phyloP scores from a whole-genome alignment of 179 eudicot species.

The Beta lomatogona region DNA sequence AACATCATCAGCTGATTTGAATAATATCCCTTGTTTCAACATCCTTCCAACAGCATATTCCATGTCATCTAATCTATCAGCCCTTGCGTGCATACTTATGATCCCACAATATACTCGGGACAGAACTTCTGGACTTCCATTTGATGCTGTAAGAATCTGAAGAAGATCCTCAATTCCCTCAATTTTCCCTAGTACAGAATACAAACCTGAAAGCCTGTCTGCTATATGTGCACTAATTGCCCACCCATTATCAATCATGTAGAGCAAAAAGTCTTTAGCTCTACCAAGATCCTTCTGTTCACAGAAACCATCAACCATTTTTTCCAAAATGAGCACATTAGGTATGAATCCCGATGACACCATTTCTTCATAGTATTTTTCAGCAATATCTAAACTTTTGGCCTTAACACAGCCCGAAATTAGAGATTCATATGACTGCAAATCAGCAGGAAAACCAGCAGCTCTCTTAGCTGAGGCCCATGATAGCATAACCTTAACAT shows the following conservation, averaged over 20 bases:
- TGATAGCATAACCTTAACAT: slow-evolving; percentile 42
- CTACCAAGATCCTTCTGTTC: slow-evolving; percentile 28
- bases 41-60: slow-evolving; percentile 55
- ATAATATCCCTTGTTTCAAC: slow-evolving; percentile 47
- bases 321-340: slow-evolving; percentile 36
- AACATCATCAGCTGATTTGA: slow-evolving; percentile 41
- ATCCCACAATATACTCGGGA: slow-evolving; percentile 38
- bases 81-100: slow-evolving; percentile 41
- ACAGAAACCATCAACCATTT: slow-evolving; percentile 40
- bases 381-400: slow-evolving; percentile 34
- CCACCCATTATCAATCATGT: slow-evolving; percentile 31
- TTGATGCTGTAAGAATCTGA: slow-evolving; percentile 29
- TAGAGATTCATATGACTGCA: slow-evolving; percentile 44
- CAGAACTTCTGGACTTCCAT: slow-evolving; percentile 35
- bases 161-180: slow-evolving; percentile 50
- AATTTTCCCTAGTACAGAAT: slow-evolving; percentile 27
- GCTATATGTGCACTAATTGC: slow-evolving; percentile 26
- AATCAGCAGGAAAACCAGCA: slow-evolving; percentile 46
- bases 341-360: slow-evolving; percentile 43
- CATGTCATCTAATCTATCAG: slow-evolving; percentile 52
- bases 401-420: slow-evolving; percentile 42
- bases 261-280: slow-evolving; percentile 36
- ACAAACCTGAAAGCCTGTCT: slow-evolving; percentile 39
- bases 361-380: slow-evolving; percentile 51
- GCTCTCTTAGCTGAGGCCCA: slow-evolving; percentile 43